Evolutionary conservation across 1,284 basidiomycete species (phyloP), one percentile per base, ranked within the genome.

Genomic region (Cystobasidiaceae sp.): DNA sequence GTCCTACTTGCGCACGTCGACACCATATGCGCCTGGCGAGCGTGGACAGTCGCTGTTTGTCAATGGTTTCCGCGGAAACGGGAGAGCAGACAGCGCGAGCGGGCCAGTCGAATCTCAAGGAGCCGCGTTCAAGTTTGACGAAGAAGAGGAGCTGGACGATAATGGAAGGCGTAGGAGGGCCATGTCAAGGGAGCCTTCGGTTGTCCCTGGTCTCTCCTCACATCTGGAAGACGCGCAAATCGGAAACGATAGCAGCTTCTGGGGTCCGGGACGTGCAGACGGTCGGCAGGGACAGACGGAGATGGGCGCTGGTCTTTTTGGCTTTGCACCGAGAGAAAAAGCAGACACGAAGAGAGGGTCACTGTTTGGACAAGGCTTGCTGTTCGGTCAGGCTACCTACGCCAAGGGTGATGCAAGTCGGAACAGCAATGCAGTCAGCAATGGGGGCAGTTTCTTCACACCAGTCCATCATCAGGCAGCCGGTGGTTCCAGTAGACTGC

Each of bases 91-190:
- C 17, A 60, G n/a, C n/a, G n/a, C 60, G 9, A 50, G 46, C 45
- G 54, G 49, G 23, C 60, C 60, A 15, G 39, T 62, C 8, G 60
- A 62, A 43, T 44, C 60, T 11, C 60, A 62, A 54, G 60, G 50
- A 30, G 60, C 60, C 19, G 60, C 33, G 21, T 62, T 62, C 41
- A 28, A 39, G 21, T 62, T 62, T 37, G 60, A 50, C 32, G 60
- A 62, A 46, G 60, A 48, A n/a, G 34, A 34, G n/a, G 45, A 50
- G 25, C n/a, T 44, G 25, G 32, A 23, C 15, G 58, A 60, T 11
- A 45, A 49, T 9, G 34, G 39, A 25, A 34, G 37, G 4, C 7
- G 9, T 6, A 1, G 4, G 32, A 25, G 54, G 21, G 41, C 39
- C 4, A 30, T 27, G 23, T 44, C 39, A 56, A 34, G 39, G 30